These are phyloP conservation scores for Venturia carpophila DNA, from an alignment of 2,329 filamentous ascomycete genomes.

Conservation along the genomic window DNA sequence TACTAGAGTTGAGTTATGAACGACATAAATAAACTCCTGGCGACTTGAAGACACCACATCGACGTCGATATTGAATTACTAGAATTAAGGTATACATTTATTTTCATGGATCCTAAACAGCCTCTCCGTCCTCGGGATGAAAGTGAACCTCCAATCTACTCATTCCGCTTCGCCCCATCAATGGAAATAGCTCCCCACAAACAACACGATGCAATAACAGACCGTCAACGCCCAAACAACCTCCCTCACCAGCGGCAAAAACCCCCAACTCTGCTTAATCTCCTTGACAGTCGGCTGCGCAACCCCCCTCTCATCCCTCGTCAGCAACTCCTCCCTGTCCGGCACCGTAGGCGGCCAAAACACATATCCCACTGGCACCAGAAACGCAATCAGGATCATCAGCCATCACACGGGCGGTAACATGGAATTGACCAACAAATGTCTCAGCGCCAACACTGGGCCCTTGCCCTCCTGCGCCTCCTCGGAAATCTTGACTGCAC, in stretches of 20 bases:
- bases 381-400: conserved; percentile 1
- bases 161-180: neutral
- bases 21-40: too few relatives aligned
- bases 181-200: neutral
- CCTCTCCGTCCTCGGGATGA: neutral
- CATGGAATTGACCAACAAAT: neutral
- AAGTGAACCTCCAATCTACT: neutral
- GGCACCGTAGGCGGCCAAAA: neutral
- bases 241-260: neutral
- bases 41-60: too few relatives aligned
- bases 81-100: too few relatives aligned
- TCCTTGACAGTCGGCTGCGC: conserved; percentile 1
- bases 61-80: too few relatives aligned
- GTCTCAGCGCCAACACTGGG: neutral
- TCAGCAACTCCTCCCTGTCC: neutral
- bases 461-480: neutral
- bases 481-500: neutral
- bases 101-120: too few relatives aligned
- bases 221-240: neutral
- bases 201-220: neutral
- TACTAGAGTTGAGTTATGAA: too few relatives aligned
- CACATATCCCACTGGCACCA: neutral
- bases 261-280: neutral
- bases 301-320: neutral
- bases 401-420: neutral